phyloP scores from a whole-genome alignment of 2,329 filamentous ascomycete genomes.

The Botrytis cinerea region DNA sequence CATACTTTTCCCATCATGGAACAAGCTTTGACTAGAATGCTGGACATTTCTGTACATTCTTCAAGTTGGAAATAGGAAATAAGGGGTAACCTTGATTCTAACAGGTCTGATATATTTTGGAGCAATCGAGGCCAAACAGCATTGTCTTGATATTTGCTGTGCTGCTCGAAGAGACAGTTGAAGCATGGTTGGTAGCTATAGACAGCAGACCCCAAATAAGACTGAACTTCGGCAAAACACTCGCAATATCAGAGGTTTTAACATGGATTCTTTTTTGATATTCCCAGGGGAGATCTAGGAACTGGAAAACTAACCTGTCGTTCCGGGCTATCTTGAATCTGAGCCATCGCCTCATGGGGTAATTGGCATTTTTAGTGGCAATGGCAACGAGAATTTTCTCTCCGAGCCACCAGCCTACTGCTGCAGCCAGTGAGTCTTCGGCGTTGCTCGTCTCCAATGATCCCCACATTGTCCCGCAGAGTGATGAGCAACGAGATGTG shows the following conservation, averaged over 20 bases:
- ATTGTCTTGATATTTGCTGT: not conserved
- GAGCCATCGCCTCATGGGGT: conserved; percentile 12
- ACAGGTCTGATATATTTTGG: not conserved
- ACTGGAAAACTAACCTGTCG: not conserved
- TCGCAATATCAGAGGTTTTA: not conserved
- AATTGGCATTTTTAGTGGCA: conserved; percentile 9
- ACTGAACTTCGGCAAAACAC: not conserved
- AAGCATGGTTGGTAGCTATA: not conserved
- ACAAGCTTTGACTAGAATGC: not conserved
- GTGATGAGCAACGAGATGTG: not conserved
- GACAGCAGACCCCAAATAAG: not conserved
- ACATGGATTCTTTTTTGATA: not conserved
- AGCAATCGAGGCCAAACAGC: not conserved
- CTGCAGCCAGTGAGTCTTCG: conserved; percentile 8
- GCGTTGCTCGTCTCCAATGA: conserved; percentile 2
- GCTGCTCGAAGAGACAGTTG: not conserved
- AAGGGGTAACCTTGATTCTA: not conserved
- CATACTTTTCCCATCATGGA: not conserved
- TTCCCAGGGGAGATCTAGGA: not conserved
- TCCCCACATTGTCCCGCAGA: conserved; percentile 1
- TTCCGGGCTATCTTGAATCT: not conserved
- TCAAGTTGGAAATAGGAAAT: not conserved
- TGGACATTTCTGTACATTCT: not conserved
- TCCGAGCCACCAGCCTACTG: conserved; percentile 1
- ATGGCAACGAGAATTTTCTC: conserved; percentile 13